Evolutionary conservation across 176 grass and related monocot species (phyloP), one percentile per base, ranked within the genome.

Genomic region (Oryza meyeriana): DNA sequence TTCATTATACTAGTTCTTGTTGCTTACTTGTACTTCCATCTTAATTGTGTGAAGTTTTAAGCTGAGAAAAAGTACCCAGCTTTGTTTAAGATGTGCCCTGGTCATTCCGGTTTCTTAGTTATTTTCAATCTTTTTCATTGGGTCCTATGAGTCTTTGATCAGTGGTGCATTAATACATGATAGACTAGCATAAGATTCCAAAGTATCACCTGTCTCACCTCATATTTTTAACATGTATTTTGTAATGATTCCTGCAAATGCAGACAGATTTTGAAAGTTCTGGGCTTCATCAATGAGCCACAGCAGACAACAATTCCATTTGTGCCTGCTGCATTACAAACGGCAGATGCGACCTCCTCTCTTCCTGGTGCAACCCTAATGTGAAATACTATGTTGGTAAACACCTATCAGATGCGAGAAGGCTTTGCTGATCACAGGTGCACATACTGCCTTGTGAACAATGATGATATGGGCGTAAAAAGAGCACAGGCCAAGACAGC

Each of bases 211-310:
- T 72, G 11, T 31, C 38, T 27, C 26, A 75, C 64, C 71, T 78
- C 31, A 62, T 76, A 66, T 71, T 83, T 82, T 9, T 63, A 27
- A 74, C 0, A 26, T 66, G 71, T 59, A 29, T 74, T 86, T 35
- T 74, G 24, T 71, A 12, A 50, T 73, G 34, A 34, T 83, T 72
- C 81, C 62, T 88, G 16, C 61, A 20, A 63, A 12, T 87, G 67
- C 92, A 98, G 95, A 71, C 90, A 86, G 39, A 95, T 50, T 25
- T 92, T 98, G n/a, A 86, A 84, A 68, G 47, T 88, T 80, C 73
- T 98, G 79, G 92, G 95, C 26, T 88, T 94, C 64, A 33, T 89
- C 61, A 91, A 78, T 17, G 96, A 98, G 81, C 75, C 64, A 38
- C 92, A 91, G 81, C 88, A 91, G 72, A 47, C 84, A 61, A 25